phyloP scores from a whole-genome alignment of 1,284 basidiomycete genomes.

The Moesziomyces globuligerus region DNA sequence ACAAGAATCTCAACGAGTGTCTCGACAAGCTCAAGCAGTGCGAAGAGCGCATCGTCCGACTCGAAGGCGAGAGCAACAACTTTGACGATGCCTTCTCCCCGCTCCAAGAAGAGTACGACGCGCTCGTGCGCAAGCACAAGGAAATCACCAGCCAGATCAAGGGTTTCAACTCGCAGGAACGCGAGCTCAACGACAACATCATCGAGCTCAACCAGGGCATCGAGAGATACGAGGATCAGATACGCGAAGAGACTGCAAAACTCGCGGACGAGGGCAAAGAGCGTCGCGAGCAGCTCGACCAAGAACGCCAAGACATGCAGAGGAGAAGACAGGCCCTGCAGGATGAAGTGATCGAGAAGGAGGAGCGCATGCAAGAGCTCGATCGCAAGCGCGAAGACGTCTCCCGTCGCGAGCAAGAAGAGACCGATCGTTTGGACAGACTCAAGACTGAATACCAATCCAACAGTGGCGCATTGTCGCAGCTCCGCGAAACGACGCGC shows the following conservation, averaged over 20 bases:
- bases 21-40: constrained; percentile 28
- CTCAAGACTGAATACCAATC: constrained; percentile 19
- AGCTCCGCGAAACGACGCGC: constrained; percentile 18
- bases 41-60: constrained; percentile 29
- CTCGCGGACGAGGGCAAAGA: constrained; percentile 60
- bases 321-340: constrained; percentile 32
- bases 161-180: constrained; percentile 38
- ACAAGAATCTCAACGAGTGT: constrained; percentile 32
- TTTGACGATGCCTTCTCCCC: constrained; percentile 36
- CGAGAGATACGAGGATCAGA: constrained; percentile 71
- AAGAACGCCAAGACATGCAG: constrained; percentile 36
- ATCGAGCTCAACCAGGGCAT: constrained; percentile 68
- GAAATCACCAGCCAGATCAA: constrained; percentile 69
- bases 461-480: constrained; percentile 12
- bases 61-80: constrained; percentile 57
- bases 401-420: constrained; percentile 16
- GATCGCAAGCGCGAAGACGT: constrained; percentile 28
- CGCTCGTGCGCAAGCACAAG: constrained; percentile 57
- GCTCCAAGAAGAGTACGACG: constrained; percentile 41
- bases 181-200: constrained; percentile 49
- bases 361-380: constrained; percentile 36
- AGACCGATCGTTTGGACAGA: constrained; percentile 15
- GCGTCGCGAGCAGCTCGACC: constrained; percentile 42
- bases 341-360: constrained; percentile 20
- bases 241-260: constrained; percentile 68